Base-by-base conservation (phyloP, 352 stramenopile species). In the Blastocystis sp. region DNA sequence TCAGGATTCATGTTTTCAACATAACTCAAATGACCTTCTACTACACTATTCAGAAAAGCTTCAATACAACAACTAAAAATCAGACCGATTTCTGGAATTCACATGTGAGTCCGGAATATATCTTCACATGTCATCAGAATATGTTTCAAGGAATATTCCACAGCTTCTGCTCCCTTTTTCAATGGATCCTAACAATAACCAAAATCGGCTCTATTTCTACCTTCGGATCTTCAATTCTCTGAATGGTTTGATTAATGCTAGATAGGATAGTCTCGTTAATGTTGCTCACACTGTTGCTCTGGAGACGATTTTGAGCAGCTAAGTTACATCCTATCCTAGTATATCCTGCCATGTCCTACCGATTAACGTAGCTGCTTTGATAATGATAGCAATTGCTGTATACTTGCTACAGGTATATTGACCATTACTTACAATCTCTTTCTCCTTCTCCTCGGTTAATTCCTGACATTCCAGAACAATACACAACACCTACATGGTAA, bases 41-140 rank as follows among this genome's bases (percentile, higher is more conserved):
- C 51, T 7, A 61, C 49, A 32, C 71, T 67, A 37, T 65, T 83
- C 16, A 37, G 29, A 29, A 66, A 83, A 27, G 14, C 21, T 56
- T 83, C 71, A 37, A 83, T 83, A 27, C 71, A 83, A 54, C 71
- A 83, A 27, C 71, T 83, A 65, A 24, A 42, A 39, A 49, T 46
- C 21, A 74, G 4, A 16, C 21, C 4, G 32, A 35, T 35, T 7
- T 9, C 11, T 42, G 16, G 19, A 5, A 29, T 49, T 24, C 51
- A 83, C 71, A 83, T 63, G 32, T 83, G 71, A 24, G 71, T 83
- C 5, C 58, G 57, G 21, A 83, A 66, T 12, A 83, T 32, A 37
- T 83, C 71, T 43, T 83, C 71, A 54, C 71, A 83, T 6, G 71
- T 66, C 24, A 83, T 83, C 46, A 83, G 71, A 43, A 83, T 83